Base-by-base conservation (phyloP, 768 basidiomycete species). In the Leccinum subgranulosum region DNA sequence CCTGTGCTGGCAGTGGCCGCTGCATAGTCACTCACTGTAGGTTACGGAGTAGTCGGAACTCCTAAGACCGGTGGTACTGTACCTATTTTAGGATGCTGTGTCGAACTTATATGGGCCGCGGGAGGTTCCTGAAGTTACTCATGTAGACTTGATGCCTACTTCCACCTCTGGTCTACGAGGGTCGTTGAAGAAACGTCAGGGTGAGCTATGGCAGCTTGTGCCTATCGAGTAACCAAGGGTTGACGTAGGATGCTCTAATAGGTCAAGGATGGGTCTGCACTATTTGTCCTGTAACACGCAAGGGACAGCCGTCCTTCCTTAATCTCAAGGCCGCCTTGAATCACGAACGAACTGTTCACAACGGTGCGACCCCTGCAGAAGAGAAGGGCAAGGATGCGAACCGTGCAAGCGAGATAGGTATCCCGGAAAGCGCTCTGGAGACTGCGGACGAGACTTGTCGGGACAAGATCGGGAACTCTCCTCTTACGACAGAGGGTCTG, bases 1-100 rank as follows among this genome's bases (percentile, higher is more conserved):
- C 25, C 25, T 25, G 25, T 25, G 25, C 25, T 23, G 23, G 23
- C 73, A 89, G 52, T 87, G 83, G 78, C 83, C 86, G 23, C 23
- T 31, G 29, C 29, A 31, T 31, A 31, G 11, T 31, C 29, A 31
- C 29, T 31, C 29, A 31, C 29, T 31, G 11, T 31, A 31, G 29
- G 29, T 31, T 31, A 31, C 29, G 29, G 29, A 4, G 29, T 31
- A 31, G 11, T 31, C 29, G 29, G 29, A 11, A 31, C 29, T 31
- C 11, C 29, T 31, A 31, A 31, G 29, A 31, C 11, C 29, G 29
- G 29, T 29, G 11, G 29, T 29, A 29, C 29, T 27, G 25, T 27
- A 27, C 8, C 31, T 33, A 33, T 12, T 33, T 33, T 2, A 33
- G 83, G 41, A 98, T 76, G 31, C 31, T 69, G 29, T 31, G 29